Conservation (phyloP, 108 stramenopile species). For the Chaetoceros tenuissimus region DNA sequence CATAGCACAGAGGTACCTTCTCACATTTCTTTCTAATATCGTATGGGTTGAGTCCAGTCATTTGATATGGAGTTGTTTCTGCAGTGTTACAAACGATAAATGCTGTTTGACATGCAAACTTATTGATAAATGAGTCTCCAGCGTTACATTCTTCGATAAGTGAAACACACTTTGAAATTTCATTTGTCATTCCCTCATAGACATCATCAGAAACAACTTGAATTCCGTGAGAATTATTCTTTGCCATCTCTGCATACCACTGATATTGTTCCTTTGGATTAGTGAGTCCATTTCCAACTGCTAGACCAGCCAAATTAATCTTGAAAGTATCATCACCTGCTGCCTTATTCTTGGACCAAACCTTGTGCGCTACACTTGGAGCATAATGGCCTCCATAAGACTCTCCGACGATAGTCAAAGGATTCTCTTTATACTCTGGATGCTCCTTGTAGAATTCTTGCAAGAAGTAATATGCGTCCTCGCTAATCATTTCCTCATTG, state of each 20-base stretch:
- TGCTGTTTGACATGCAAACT: conserved; percentile 73
- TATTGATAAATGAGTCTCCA: conserved; percentile 41
- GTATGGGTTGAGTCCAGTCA: conserved; percentile 90
- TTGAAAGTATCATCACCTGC: conserved; percentile 29
- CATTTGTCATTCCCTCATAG: conserved; percentile 63
- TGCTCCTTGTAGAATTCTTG: conserved; percentile 83
- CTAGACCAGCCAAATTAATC: conserved; percentile 82
- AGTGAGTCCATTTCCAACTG: conserved; percentile 95
- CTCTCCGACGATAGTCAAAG: conserved; percentile 78
- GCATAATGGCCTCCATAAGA: conserved; percentile 97
- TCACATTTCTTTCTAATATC: conserved; percentile 87
- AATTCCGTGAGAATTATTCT: conserved; percentile 85
- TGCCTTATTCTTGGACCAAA: conserved; percentile 57
- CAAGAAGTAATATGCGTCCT: conserved; percentile 93
- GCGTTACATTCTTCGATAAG: conserved; percentile 78
- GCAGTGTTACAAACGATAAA: conserved; percentile 72
- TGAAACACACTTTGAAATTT: conserved; percentile 60
- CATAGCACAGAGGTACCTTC: conserved; percentile 86
- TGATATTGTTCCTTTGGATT: conserved; percentile 86
- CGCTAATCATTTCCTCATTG: conserved; percentile 85
- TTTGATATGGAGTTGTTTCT: conserved; percentile 74
- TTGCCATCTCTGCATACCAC: conserved; percentile 90
- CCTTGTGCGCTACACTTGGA: conserved; percentile 76
- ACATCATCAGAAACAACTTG: conserved; percentile 62
- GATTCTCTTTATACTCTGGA: conserved; percentile 67